phyloP scores from a whole-genome alignment of 2,329 filamentous ascomycete genomes.

The Gnomoniopsis sp. region DNA sequence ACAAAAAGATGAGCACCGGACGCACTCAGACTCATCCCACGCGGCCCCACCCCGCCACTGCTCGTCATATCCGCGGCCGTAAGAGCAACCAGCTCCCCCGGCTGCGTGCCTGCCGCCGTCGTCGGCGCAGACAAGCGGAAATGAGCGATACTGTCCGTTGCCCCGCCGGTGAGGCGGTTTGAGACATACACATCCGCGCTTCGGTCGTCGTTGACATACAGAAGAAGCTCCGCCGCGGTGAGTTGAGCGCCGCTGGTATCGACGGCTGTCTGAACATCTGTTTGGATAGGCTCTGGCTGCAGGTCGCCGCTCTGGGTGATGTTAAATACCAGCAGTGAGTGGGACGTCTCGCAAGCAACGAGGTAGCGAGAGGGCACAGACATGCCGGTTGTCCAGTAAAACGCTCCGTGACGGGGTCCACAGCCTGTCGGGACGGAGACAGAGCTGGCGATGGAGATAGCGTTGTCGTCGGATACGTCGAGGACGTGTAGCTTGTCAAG shows the following conservation, averaged over 20 bases:
- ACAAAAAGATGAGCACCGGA: conserved; percentile 36
- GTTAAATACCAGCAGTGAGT: conserved; percentile 38
- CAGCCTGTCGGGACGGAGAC: conserved; percentile 33
- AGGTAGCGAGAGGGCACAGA: conserved; percentile 41
- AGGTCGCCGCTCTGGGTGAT: conserved; percentile 32
- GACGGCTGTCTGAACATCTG: conserved; percentile 34
- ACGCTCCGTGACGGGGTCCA: conserved; percentile 49
- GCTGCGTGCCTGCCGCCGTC: conserved; percentile 27
- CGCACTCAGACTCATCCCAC: conserved; percentile 41
- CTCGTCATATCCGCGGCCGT: conserved; percentile 29
- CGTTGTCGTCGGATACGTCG: conserved; percentile 37
- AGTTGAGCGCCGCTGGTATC: conserved; percentile 29
- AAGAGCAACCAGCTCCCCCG: conserved; percentile 25
- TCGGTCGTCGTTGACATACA: conserved; percentile 25
- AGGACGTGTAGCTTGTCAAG: conserved; percentile 43
- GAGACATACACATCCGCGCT: conserved; percentile 44
- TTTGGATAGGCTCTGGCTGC: conserved; percentile 32
- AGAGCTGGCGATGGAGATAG: conserved; percentile 31
- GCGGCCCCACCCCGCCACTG: conserved; percentile 35
- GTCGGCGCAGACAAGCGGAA: conserved; percentile 32
- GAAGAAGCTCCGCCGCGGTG: conserved; percentile 39
- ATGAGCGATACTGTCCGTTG: conserved; percentile 44
- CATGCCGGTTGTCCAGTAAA: conserved; percentile 32
- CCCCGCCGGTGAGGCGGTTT: conserved; percentile 44
- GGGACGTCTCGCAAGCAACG: conserved; percentile 44